A percentile compares a stretch with the other conserved stretches of the same genome.
Conservation (phyloP, 2,329 filamentous ascomycete genomes). For the Biscogniauxia marginata region DNA sequence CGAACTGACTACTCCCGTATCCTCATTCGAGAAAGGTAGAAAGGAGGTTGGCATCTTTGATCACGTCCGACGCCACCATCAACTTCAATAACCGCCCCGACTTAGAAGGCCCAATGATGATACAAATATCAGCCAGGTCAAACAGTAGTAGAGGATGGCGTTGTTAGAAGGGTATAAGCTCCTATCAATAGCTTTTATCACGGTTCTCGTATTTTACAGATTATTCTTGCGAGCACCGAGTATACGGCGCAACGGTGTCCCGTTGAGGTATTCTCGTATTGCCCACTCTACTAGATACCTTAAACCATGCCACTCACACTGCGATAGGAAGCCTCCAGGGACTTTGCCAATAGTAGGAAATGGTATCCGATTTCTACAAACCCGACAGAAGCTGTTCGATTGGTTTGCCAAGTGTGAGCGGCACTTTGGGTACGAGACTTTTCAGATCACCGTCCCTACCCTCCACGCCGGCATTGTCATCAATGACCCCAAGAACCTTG, state of each 20-base stretch:
- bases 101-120: too few relatives aligned
- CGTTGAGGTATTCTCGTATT: conserved; percentile 28
- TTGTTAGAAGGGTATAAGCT: conserved; percentile 21
- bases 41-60: too few relatives aligned
- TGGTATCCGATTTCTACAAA: conserved; percentile 59
- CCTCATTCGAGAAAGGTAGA: too few relatives aligned
- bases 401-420: conserved; percentile 62
- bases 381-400: conserved; percentile 57
- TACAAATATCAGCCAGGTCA: background rate
- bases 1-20: too few relatives aligned
- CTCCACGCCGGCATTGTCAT: conserved; percentile 63
- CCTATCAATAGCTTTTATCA: conserved; percentile 17
- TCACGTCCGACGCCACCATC: too few relatives aligned
- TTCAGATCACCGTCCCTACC: conserved; percentile 61
- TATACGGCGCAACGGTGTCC: conserved; percentile 31
- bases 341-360: conserved; percentile 59
- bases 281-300: conserved; percentile 2
- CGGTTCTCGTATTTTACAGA: conserved; percentile 21
- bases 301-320: background rate
- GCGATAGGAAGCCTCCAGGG: conserved; percentile 45
- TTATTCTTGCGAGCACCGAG: conserved; percentile 22
- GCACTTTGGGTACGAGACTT: conserved; percentile 57
- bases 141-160: conserved; percentile 15
- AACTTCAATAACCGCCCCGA: too few relatives aligned
- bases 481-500: conserved; percentile 59